Evolutionary conservation across 805 yeast species (phyloP).

Genomic region (Saccharomycopsis amapae): DNA sequence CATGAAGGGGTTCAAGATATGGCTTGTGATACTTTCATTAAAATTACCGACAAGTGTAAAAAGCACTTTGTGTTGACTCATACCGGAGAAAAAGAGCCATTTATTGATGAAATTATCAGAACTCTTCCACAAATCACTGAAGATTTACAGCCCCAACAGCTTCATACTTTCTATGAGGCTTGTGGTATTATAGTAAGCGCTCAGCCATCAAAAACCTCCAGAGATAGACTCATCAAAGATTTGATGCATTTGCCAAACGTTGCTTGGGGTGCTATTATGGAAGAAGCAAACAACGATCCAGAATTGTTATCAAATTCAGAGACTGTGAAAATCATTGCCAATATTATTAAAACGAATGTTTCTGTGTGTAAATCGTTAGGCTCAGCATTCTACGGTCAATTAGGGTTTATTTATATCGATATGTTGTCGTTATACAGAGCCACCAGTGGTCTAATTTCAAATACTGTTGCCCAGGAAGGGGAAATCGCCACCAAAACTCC

Average conservation of each 20-base stretch:
- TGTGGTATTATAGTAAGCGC: constrained; percentile 92
- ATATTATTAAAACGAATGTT: constrained; percentile 90
- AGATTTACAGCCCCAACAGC: constrained; percentile 94
- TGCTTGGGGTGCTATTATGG: constrained; percentile 90
- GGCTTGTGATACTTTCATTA: constrained; percentile 99
- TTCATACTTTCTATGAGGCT: constrained; percentile 95
- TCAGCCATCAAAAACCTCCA: constrained; percentile 59
- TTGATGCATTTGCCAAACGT: constrained; percentile 87
- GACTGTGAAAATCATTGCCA: constrained; percentile 86
- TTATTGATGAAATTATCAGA: constrained; percentile 81
- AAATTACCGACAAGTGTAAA: constrained; percentile 91
- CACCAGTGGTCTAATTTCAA: constrained; percentile 78
- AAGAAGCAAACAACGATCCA: constrained; percentile 80
- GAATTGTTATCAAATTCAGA: constrained; percentile 69
- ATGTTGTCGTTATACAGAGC: constrained; percentile 87
- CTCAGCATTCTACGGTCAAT: constrained; percentile 81
- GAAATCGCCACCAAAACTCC: constrained; percentile 90
- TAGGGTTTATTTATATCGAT: constrained; percentile 78
- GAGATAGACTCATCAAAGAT: constrained; percentile 66
- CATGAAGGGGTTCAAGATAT: constrained; percentile 99
- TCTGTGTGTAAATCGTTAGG: constrained; percentile 94
- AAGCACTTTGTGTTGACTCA: constrained; percentile 89
- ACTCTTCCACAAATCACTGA: constrained; percentile 81
- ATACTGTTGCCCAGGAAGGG: constrained; percentile 73
- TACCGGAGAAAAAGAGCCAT: constrained; percentile 80